Evolutionary conservation across 805 yeast species (phyloP).

Genomic region (Monosporozyma yasuniensis): DNA sequence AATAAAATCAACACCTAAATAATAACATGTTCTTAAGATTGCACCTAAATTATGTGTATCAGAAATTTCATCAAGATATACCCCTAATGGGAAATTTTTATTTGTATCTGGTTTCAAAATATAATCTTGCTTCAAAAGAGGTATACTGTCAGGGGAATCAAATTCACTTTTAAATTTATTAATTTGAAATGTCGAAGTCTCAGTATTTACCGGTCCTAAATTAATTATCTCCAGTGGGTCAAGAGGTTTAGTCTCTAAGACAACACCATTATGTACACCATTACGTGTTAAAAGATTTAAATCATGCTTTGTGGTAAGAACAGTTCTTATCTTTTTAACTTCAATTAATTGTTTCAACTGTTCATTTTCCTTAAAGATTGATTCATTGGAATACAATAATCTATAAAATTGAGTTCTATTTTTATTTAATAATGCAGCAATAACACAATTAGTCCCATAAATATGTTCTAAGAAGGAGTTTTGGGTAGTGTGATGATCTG

Average conservation of each 20-base stretch:
- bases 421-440: constrained; percentile 53
- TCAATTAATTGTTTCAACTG: constrained; percentile 29
- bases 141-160: constrained; percentile 2
- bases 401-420: constrained; percentile 46
- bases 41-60: constrained; percentile 90
- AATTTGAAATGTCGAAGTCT: constrained; percentile 8
- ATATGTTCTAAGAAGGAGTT: constrained; percentile 60
- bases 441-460: constrained; percentile 68
- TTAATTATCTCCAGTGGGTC: constrained; percentile 17
- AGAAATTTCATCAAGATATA: constrained; percentile 68
- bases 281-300: constrained; percentile 52
- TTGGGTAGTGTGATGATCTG: too few species aligned
- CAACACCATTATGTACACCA: constrained; percentile 76
- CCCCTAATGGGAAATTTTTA: constrained; percentile 50
- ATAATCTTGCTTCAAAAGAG: constrained; percentile 2
- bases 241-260: constrained; percentile 48
- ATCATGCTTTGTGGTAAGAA: constrained; percentile 38
- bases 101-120: background rate
- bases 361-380: constrained; percentile 17
- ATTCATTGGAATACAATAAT: constrained; percentile 34
- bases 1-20: constrained; percentile 73
- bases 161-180: constrained; percentile 14
- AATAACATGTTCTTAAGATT: constrained; percentile 68
- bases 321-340: constrained; percentile 39
- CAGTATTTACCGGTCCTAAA: constrained; percentile 27